Evolutionary conservation across 2,329 filamentous ascomycete species (phyloP).

Genomic region (Teratosphaeria nubilosa): DNA sequence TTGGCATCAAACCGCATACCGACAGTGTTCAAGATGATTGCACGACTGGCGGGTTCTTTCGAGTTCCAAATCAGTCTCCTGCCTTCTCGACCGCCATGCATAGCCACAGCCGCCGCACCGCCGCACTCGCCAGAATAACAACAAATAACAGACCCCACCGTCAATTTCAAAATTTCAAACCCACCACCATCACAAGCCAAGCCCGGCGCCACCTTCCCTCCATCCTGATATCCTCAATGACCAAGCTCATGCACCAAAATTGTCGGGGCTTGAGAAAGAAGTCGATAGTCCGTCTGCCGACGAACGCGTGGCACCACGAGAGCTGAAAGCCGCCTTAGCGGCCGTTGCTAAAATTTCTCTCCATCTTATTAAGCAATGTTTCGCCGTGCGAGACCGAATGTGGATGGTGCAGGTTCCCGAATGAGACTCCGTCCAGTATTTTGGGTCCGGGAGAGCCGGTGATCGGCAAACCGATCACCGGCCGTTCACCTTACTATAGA

Average conservation of each 20-base stretch:
- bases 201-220: background rate
- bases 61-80: background rate
- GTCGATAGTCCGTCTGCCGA: background rate
- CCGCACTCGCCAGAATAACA: background rate
- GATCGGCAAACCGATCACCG: background rate
- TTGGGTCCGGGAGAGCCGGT: background rate
- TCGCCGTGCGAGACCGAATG: background rate
- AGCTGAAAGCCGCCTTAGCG: background rate
- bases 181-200: background rate
- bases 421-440: background rate
- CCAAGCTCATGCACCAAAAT: background rate
- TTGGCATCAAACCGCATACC: background rate
- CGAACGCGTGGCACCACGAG: background rate
- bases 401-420: background rate
- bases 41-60: background rate
- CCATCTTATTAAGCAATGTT: background rate
- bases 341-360: background rate
- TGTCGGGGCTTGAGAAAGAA: background rate
- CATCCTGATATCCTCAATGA: background rate
- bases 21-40: background rate
- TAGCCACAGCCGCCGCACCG: background rate
- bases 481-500: background rate
- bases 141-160: background rate
- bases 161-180: background rate
- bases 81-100: background rate